Percentiles rank a stretch among this genome's conserved stretches.
Conservation (phyloP, 371 early-diverging fungal species). For the Chytridium lagenaria region DNA sequence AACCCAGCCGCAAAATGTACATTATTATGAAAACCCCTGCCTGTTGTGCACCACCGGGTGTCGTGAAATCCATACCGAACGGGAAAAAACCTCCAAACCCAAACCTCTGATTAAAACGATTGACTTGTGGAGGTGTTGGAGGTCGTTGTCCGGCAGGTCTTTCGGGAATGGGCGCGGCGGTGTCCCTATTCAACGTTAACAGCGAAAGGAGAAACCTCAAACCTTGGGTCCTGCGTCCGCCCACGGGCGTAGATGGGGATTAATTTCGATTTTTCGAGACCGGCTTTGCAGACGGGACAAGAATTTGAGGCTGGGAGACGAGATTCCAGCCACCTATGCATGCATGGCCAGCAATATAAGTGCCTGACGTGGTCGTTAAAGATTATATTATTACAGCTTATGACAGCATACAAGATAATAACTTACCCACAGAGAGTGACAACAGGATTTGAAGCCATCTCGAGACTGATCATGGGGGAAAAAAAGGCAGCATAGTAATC, state of each 20-base stretch:
- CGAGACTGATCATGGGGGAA: no score
- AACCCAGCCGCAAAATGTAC: slow-evolving; percentile 21
- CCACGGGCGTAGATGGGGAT: slow-evolving; percentile 50
- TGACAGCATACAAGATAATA: no score
- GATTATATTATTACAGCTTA: no score
- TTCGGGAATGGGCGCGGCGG: slow-evolving; percentile 22
- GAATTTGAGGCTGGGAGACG: slow-evolving; percentile 29
- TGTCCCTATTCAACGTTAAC: background rate
- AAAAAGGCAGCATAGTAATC: no score
- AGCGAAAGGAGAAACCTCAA: background rate
- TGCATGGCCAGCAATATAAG: slow-evolving; percentile 49
- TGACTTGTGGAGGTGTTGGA: slow-evolving; percentile 30
- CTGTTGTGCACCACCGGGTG: background rate
- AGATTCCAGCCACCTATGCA: slow-evolving; percentile 40
- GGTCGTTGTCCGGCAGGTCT: slow-evolving; percentile 43
- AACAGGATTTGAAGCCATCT: slow-evolving; percentile 48
- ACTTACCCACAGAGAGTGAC: slow-evolving; percentile 46
- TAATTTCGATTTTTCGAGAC: slow-evolving; percentile 41
- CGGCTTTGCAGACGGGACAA: slow-evolving; percentile 53
- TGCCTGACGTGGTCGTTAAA: slow-evolving; percentile 16
- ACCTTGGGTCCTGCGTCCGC: slow-evolving; percentile 39
- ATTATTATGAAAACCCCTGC: slow-evolving; percentile 15
- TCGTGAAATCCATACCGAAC: slow-evolving; percentile 11
- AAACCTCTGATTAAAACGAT: slow-evolving; percentile 18
- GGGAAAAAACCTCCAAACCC: slow-evolving; percentile 26